Base-by-base conservation (phyloP, 2,329 filamentous ascomycete species). In the Verticillium tricorpus region DNA sequence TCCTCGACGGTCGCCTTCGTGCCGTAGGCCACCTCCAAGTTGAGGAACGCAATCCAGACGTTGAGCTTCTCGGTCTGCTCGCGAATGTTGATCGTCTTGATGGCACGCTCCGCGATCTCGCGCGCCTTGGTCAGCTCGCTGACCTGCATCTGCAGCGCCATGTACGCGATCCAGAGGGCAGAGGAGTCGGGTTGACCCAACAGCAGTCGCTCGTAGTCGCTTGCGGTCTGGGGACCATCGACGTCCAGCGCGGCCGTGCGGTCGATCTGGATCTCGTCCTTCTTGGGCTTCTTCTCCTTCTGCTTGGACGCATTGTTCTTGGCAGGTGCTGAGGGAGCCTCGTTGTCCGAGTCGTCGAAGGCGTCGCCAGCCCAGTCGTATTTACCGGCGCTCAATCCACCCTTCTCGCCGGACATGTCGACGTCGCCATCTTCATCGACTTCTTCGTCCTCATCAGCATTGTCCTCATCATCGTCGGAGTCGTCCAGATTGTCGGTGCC, bases 141-240 rank as follows among this genome's bases (percentile, higher is more conserved):
- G 59, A 96, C 85, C 72, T 96, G 90, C 75, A 97, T 89, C 77
- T 98, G 92, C 84, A 96, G 96, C n/a, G 93, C 93, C 92, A 99
- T 98, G 78, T 99, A 99, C 67, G 92, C 86, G 60, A 97, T 91
- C 95, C 95, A 99, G 32, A 98, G 84, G 64, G 89, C 82, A 0
- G 94, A 96, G n/a, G 91, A 94, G 77, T 98, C 93, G 2, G 95
- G 93, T 73, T 96, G 91, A 61, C 93, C 92, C 25, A 99, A 86
- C 52, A 99, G 85, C 28, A 97, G 87, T 68, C 95, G 89, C 78
- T 99, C 96, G 74, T 93, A 99, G 76, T 99, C 96, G 65, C 90
- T 91, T 17, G 91, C 85, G 1, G 92, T 94, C 73, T 96, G 93
- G 2, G 95, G 95, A 0, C 94, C 94, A 68, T 93, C 87, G 56